These are phyloP conservation scores for Haplographium delicatum DNA, from an alignment of 495 filamentous ascomycete genomes.

Conservation along the genomic window DNA sequence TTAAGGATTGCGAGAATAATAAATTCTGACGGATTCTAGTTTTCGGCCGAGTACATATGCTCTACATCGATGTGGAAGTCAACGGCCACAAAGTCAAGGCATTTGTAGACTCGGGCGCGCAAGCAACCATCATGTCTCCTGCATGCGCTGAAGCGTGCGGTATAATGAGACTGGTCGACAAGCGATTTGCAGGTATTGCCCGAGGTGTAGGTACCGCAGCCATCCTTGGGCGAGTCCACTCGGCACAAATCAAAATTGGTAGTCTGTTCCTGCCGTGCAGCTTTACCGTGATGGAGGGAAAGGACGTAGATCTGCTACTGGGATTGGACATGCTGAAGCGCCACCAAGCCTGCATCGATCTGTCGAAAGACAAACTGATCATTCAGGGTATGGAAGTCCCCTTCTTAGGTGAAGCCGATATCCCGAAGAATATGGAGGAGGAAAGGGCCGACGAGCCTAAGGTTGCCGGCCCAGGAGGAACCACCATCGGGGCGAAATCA, in stretches of 20 bases:
- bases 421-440: slow-evolving; percentile 74
- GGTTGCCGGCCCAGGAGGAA: slow-evolving; percentile 80
- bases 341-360: slow-evolving; percentile 88
- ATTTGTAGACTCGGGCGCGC: slow-evolving; percentile 95
- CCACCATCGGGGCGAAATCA: slow-evolving; percentile 76
- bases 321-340: slow-evolving; percentile 95
- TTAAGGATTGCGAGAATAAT: neutral
- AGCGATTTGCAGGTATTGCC: slow-evolving; percentile 83
- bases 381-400: slow-evolving; percentile 84
- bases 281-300: slow-evolving; percentile 99
- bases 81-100: slow-evolving; percentile 90
- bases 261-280: slow-evolving; percentile 81
- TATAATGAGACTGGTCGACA: slow-evolving; percentile 96
- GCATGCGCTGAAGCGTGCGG: slow-evolving; percentile 83
- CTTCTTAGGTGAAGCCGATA: slow-evolving; percentile 89
- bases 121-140: slow-evolving; percentile 98
- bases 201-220: slow-evolving; percentile 89
- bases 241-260: slow-evolving; percentile 89
- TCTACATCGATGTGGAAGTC: slow-evolving; percentile 94
- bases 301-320: slow-evolving; percentile 90
- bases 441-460: slow-evolving; percentile 73
- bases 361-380: slow-evolving; percentile 69
- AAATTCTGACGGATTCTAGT: slow-evolving; percentile 46
- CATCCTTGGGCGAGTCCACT: slow-evolving; percentile 92
- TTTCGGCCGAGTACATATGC: slow-evolving; percentile 88